These are phyloP conservation scores for Croton setiger DNA, from an alignment of 441 rosid genomes.

Conservation along the genomic window DNA sequence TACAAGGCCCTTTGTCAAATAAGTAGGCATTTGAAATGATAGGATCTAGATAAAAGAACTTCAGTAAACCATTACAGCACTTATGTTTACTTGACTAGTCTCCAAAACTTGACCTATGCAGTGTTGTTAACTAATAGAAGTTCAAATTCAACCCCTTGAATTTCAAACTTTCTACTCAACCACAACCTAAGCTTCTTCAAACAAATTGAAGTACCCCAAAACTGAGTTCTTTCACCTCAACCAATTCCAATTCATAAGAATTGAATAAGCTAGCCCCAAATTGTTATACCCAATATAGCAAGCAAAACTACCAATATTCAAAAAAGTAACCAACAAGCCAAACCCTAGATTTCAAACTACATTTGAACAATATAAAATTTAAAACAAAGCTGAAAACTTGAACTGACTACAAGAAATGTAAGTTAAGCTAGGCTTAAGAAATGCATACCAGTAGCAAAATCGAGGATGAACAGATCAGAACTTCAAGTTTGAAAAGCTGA, in stretches of 20 bases:
- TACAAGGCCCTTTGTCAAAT: neutral
- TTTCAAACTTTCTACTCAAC: neutral
- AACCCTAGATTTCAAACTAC: conserved; percentile 26
- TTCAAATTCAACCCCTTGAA: neutral
- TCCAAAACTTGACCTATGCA: neutral
- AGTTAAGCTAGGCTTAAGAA: neutral
- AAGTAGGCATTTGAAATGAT: neutral
- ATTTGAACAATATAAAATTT: neutral
- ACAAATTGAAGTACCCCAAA: neutral
- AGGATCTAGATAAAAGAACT: neutral
- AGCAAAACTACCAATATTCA: neutral
- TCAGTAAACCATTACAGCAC: neutral
- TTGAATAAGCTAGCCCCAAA: neutral
- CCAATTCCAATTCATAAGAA: neutral
- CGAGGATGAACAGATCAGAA: conserved; percentile 14
- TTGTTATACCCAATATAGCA: neutral
- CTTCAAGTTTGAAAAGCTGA: conserved; percentile 7
- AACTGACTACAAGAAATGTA: neutral
- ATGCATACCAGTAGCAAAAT: conserved; percentile 23
- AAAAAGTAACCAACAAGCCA: conserved; percentile 8
- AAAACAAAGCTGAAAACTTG: conserved; percentile 5
- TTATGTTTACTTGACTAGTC: neutral
- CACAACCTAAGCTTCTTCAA: neutral
- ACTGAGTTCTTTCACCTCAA: neutral
- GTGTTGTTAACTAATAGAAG: neutral